Base-by-base conservation (phyloP, 2,329 filamentous ascomycete species). In the Penicillium sp. region DNA sequence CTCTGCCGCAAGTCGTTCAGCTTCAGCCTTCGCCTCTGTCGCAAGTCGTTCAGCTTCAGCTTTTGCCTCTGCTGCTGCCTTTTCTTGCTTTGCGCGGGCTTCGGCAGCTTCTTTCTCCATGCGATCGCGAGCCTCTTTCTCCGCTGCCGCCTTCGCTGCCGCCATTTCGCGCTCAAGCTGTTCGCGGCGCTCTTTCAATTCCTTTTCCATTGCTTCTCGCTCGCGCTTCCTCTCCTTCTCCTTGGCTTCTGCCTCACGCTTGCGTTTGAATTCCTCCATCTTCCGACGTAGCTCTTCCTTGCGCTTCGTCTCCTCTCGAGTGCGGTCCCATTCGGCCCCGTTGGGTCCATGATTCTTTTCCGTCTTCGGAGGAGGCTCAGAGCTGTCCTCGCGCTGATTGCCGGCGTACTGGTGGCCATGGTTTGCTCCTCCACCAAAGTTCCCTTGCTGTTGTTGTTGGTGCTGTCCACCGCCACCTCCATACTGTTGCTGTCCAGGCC, bases 151-250 rank as follows among this genome's bases (percentile, higher is more conserved):
- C 15, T 48, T 56, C 14, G 60, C 61, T 13, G 55, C 58, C n/a
- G 60, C 60, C 51, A 63, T 62, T 35, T 64, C 62, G 17, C 47
- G 57, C 47, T 68, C 66, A 13, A 67, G 54, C 39, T 68, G 65
- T 46, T 68, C 65, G 28, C 62, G 63, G 20, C 64, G 64, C 46
- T 68, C 63, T 27, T 59, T 58, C 20, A 67, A 48, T 38, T 68
- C 64, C 26, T 58, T 58, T 43, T 70, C 67, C 54, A 68, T 66
- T 7, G 58, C 61, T 39, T 70, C 67, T 16, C 63, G 60, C 39
- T 70, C 67, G 1, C 62, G 59, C 38, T 67, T 56, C 28, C 57
- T 56, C 36, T 68, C 58, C 32, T 64, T 63, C 41, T 69, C 65
- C 32, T 61, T 57, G 33, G 59, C 53, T 49, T 65, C 56, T 41